Conservation (phyloP, 495 filamentous ascomycete species). For the Acidiella bohemica region DNA sequence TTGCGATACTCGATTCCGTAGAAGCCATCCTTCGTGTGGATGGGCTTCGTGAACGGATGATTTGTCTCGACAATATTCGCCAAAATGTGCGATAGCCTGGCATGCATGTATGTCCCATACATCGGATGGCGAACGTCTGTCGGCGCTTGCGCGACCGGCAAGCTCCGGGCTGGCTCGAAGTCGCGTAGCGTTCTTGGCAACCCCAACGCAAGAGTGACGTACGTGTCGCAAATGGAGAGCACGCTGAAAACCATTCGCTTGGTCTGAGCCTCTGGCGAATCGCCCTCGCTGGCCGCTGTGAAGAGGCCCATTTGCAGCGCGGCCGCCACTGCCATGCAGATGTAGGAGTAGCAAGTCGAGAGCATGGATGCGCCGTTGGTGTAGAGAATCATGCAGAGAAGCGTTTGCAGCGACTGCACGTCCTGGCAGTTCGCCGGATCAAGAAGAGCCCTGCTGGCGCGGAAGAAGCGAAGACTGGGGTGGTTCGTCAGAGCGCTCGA, state of each 20-base stretch:
- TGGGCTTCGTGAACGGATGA: constrained; percentile 12
- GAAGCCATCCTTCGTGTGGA: constrained; percentile 12
- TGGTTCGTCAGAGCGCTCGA: too few relatives aligned
- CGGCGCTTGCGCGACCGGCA: constrained; percentile 2
- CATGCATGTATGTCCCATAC: constrained; percentile 12
- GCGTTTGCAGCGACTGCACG: constrained; percentile 8
- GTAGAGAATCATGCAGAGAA: constrained; percentile 17
- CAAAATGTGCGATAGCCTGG: constrained; percentile 10
- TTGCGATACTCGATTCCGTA: constrained; percentile 17
- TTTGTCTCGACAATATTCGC: constrained; percentile 11
- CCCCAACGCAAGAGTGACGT: constrained; percentile 10
- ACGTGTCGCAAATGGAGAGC: constrained; percentile 13
- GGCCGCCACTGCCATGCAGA: constrained; percentile 16
- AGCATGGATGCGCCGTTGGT: constrained; percentile 14
- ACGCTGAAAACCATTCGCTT: constrained; percentile 9
- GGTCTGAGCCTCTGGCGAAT: constrained; percentile 4
- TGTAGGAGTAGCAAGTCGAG: constrained; percentile 15
- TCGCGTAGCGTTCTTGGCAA: constrained; percentile 13
- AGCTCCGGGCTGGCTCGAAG: constrained; percentile 5
- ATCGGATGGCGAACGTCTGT: constrained; percentile 1
- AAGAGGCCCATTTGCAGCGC: constrained; percentile 13
- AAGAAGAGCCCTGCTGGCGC: constrained; percentile 7
- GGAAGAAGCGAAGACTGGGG: constrained; percentile 13
- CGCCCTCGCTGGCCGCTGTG: constrained; percentile 3
- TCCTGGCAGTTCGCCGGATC: constrained; percentile 12